Base-by-base conservation (phyloP, 768 basidiomycete genomes). In the Termitomyces sp. region DNA sequence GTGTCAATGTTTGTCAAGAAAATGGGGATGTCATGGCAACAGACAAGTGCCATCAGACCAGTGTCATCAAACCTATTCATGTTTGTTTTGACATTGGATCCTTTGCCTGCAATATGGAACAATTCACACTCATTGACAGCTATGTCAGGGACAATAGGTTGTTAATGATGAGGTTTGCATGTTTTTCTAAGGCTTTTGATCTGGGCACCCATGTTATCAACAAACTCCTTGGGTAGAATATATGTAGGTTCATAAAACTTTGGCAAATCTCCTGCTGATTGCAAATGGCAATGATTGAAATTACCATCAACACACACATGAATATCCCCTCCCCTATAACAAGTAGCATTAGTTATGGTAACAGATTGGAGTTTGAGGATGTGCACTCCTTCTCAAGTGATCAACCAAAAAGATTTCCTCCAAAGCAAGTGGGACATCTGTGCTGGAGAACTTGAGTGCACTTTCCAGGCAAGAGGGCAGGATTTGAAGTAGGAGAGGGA, bases 1-100 rank as follows among this genome's bases (percentile, higher is more conserved):
- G 73, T 68, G 58, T 76, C 72, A 17, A 81, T 77, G 54, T 82
- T 78, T 20, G 73, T 72, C 2, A 74, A 74, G 0, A n/a, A n/a
- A n/a, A 79, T 56, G 0, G 73, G 71, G 9, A 76, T 72, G 46
- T 77, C 72, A 43, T 79, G 78, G 0, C 70, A 60, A 61, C 78
- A 80, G 0, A 77, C 73, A 1, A 79, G 63, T 0, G 72, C 73
- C 73, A 80, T 79, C 37, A 77, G 54, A 0, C 78, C 75, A 2
- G 64, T 68, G 42, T 75, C 70, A 46, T 78, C 71, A 55, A 73
- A 76, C n/a, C 10, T 29, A 4, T 47, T 10, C 46, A 47, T 47
- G 7, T 58, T 60, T 1, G 61, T 62, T 36, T 68, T 69, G 49
- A 61, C 57, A 38, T 69, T 69, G 17, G 64, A 64, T 1, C 71